Percentiles rank a stretch among this genome's conserved stretches.
phyloP scores from a whole-genome alignment of 495 filamentous ascomycete genomes.

The Eremomyces bilateralis region DNA sequence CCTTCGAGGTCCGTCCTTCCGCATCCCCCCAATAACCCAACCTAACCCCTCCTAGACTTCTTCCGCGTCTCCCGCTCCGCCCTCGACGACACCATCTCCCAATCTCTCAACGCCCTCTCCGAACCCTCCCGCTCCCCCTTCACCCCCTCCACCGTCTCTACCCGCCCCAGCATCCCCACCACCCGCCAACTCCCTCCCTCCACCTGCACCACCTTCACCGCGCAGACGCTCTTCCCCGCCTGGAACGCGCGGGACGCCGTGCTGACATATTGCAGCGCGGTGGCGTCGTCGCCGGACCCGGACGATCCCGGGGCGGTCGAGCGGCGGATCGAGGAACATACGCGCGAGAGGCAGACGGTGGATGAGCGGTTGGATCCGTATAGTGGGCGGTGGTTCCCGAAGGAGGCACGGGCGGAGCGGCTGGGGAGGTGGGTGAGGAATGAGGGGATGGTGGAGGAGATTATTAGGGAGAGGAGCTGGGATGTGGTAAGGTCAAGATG shows the following conservation, averaged over 20 bases:
- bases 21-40: neutral
- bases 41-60: slow-evolving; percentile 41
- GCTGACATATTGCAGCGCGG: slow-evolving; percentile 70
- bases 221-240: slow-evolving; percentile 62
- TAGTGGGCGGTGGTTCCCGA: slow-evolving; percentile 60
- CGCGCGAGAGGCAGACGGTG: slow-evolving; percentile 55
- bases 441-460: slow-evolving; percentile 70
- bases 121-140: slow-evolving; percentile 47
- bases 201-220: slow-evolving; percentile 50
- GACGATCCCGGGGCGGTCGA: slow-evolving; percentile 62
- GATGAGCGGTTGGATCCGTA: slow-evolving; percentile 89
- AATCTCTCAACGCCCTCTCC: slow-evolving; percentile 77
- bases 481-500: slow-evolving; percentile 60
- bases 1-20: slow-evolving; percentile 42
- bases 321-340: slow-evolving; percentile 46
- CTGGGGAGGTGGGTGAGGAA: slow-evolving; percentile 58
- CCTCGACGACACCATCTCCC: slow-evolving; percentile 82
- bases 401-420: slow-evolving; percentile 64
- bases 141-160: slow-evolving; percentile 55
- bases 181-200: slow-evolving; percentile 29
- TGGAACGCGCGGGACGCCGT: slow-evolving; percentile 78
- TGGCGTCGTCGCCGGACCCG: slow-evolving; percentile 72
- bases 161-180: slow-evolving; percentile 24
- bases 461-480: slow-evolving; percentile 72
- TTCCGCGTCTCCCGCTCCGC: slow-evolving; percentile 66